Conservation (phyloP, 73 alveolate genomes). For the Breviolum minutum region DNA sequence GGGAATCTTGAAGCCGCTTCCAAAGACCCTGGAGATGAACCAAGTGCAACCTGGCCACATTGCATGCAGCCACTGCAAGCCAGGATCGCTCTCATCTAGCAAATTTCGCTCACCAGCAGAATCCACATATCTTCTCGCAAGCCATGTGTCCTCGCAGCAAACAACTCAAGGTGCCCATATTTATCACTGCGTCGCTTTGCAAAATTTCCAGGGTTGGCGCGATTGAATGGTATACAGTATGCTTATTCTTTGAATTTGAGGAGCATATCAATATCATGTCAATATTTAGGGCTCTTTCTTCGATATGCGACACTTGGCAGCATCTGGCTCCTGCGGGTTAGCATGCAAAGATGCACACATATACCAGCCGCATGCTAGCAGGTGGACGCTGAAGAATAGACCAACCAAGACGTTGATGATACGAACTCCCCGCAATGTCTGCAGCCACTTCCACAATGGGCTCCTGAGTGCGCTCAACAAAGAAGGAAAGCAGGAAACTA, state of each 20-base stretch:
- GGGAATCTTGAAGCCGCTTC: too few species aligned
- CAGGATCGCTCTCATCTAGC: constrained; percentile 71
- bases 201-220: background rate
- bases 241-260: too few species aligned
- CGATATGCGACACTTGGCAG: background rate
- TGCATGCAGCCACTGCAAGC: constrained; percentile 89
- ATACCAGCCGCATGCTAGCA: constrained; percentile 89
- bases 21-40: background rate
- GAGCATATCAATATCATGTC: too few species aligned
- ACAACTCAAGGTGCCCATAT: background rate
- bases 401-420: constrained; percentile 85
- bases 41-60: constrained; percentile 22
- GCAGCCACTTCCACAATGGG: constrained; percentile 87
- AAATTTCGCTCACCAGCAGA: background rate
- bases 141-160: constrained; percentile 48
- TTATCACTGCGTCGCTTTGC: background rate
- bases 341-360: constrained; percentile 89
- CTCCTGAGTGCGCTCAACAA: background rate
- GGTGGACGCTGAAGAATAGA: constrained; percentile 78
- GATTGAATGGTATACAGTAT: background rate
- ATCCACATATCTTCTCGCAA: constrained; percentile 67
- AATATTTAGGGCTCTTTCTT: too few species aligned
- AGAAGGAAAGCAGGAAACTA: background rate
- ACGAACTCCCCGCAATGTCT: constrained; percentile 84
- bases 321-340: background rate